Conservation (phyloP, 2,329 filamentous ascomycete species). For the Diaporthe eres region DNA sequence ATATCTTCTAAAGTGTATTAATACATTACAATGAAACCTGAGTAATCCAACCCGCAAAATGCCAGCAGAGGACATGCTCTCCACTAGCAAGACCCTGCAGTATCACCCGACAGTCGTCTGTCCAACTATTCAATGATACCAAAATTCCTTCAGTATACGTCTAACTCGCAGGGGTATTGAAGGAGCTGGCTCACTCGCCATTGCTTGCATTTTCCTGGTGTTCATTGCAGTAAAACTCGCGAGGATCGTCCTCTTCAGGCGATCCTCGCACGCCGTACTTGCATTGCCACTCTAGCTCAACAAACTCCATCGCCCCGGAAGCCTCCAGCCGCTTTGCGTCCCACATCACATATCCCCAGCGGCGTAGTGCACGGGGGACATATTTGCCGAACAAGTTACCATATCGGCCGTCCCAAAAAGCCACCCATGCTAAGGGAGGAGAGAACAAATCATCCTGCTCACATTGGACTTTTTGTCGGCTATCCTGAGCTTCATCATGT, state of each 20-base stretch:
- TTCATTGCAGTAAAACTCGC: background rate
- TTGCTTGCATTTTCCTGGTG: no score
- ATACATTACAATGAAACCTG: no score
- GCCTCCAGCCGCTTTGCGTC: background rate
- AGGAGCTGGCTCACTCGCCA: no score
- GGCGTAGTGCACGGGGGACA: background rate
- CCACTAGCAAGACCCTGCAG: no score
- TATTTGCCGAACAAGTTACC: background rate
- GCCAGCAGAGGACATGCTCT: no score
- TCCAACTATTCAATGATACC: no score
- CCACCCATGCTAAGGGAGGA: slow-evolving; percentile 2
- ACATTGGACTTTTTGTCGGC: background rate
- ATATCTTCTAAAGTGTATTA: no score
- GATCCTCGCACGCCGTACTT: background rate
- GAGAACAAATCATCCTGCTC: background rate
- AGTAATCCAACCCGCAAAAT: no score
- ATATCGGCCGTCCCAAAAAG: slow-evolving; percentile 2
- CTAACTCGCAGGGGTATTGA: no score
- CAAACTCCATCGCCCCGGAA: slow-evolving; percentile 13
- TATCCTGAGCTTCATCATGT: background rate
- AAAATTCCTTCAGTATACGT: no score
- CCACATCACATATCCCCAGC: slow-evolving; percentile 24
- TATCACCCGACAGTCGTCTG: no score
- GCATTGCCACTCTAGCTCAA: slow-evolving; percentile 11
- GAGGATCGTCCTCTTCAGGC: background rate